Percentiles rank a stretch among this genome's conserved stretches.
phyloP scores from a whole-genome alignment of 495 filamentous ascomycete genomes.

The Cercophora samala region DNA sequence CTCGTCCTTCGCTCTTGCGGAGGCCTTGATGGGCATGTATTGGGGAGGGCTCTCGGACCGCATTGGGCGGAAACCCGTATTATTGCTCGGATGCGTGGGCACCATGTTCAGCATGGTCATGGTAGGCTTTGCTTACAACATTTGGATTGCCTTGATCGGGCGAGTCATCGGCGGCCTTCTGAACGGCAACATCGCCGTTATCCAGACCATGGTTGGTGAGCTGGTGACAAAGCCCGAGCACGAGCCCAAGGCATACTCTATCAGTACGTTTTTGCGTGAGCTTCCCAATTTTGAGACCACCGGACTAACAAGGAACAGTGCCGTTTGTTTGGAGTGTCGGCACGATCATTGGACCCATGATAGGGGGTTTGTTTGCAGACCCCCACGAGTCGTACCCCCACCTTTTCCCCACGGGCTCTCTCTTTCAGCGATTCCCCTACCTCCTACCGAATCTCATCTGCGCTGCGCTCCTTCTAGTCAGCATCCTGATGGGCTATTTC shows the following conservation, averaged over 20 bases:
- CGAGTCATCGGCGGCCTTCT: constrained; percentile 74
- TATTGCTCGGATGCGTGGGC: constrained; percentile 74
- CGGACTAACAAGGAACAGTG: constrained; percentile 39
- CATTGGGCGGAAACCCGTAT: constrained; percentile 78
- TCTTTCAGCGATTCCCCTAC: constrained; percentile 78
- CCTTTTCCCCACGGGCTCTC: constrained; percentile 56
- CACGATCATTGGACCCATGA: constrained; percentile 77
- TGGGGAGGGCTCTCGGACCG: constrained; percentile 82
- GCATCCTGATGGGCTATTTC: constrained; percentile 69
- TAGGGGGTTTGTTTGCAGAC: constrained; percentile 74
- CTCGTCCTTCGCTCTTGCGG: constrained; percentile 76
- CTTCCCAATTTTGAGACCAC: constrained; percentile 22
- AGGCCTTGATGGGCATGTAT: constrained; percentile 76
- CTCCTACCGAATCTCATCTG: constrained; percentile 79
- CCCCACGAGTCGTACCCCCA: constrained; percentile 66
- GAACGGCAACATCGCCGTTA: constrained; percentile 85
- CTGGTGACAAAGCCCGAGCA: constrained; percentile 73
- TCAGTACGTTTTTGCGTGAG: constrained; percentile 37
- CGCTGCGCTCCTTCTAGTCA: constrained; percentile 64
- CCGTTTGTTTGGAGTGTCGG: constrained; percentile 86
- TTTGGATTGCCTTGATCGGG: constrained; percentile 72
- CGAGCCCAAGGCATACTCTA: constrained; percentile 75
- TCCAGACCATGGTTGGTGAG: constrained; percentile 91
- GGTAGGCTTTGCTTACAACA: constrained; percentile 77
- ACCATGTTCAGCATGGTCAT: constrained; percentile 75